Evolutionary conservation across 2,329 filamentous ascomycete genomes (phyloP), one percentile per base, ranked within the genome.

Genomic region (Exophiala oligosperma): DNA sequence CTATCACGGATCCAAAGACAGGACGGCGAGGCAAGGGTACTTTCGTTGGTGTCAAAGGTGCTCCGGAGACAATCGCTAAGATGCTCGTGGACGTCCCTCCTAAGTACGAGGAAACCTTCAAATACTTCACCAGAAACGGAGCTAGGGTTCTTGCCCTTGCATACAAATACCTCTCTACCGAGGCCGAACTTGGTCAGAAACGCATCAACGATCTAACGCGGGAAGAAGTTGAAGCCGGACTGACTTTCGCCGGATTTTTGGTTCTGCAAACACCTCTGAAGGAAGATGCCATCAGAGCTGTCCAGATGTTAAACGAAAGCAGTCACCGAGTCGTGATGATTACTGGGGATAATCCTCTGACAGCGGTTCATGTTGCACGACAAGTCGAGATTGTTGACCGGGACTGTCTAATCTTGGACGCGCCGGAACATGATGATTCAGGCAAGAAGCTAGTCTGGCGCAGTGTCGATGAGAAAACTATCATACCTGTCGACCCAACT

Each of bases 261-360:
- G 92, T 99, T 52, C 81, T 99, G 29, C 93, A 97, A 73, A 97
- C 92, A 69, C 94, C 94, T 4, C 81, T 99, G 57, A 99, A 99
- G 77, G 92, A 96, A 26, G 94, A 99, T 73, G 94, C 94, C 48
- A 90, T 95, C 76, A 88, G 94, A 72, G 87, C 94, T 40, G 91
- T 99, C 41, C 91, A 89, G 65, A 97, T 97, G 91, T 83, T 99
- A 67, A 99, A 97, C 71, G 94, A 99, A 79, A 97, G 93, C 76
- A 97, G 92, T 76, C 94, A 99, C 74, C 91, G 94, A 67, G 92
- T 96, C 48, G 90, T 99, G 67, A 99, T 99, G 94, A 99, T 99
- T 66, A 99, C 94, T 60, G 94, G 94, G 71, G 94, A 99, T 74
- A 99, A 99, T 73, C 93, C 94, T 11, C 82, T 99, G 52, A 99